Conservation (phyloP, 805 yeast species). For the Kodamaea hsintzibuensis region DNA sequence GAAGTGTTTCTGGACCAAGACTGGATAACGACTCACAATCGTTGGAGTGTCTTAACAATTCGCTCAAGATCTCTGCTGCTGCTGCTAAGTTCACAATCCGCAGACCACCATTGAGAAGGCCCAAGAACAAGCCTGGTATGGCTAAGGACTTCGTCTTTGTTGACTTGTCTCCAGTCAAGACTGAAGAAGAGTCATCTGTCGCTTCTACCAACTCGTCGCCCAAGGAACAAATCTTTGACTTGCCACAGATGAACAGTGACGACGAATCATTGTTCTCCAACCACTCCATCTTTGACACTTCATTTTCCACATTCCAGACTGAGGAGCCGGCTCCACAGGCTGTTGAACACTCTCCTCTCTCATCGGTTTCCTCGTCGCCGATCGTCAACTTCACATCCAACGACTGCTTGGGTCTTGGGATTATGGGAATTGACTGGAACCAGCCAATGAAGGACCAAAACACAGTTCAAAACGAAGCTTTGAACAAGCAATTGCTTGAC, state of each 20-base stretch:
- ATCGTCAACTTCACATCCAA: neutral
- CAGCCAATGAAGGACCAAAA: slow-evolving; percentile 12
- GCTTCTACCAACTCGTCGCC: slow-evolving; percentile 5
- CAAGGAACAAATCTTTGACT: slow-evolving; percentile 6
- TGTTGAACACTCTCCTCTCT: neutral
- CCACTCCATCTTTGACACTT: slow-evolving; percentile 8
- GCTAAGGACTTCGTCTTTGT: slow-evolving; percentile 48
- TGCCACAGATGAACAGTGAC: slow-evolving; percentile 3
- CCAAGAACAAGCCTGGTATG: slow-evolving; percentile 45
- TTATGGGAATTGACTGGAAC: slow-evolving; percentile 8
- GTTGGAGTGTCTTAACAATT: slow-evolving; percentile 42
- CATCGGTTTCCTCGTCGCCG: slow-evolving; percentile 2
- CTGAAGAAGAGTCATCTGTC: slow-evolving; percentile 13
- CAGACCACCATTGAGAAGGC: slow-evolving; percentile 44
- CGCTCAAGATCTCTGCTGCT: slow-evolving; percentile 39
- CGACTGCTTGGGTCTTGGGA: slow-evolving; percentile 9
- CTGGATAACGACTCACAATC: slow-evolving; percentile 15
- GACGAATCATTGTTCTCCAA: slow-evolving; percentile 8
- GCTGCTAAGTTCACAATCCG: slow-evolving; percentile 34
- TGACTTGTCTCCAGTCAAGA: slow-evolving; percentile 35
- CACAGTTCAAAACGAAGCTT: slow-evolving; percentile 10
- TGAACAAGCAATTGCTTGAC: slow-evolving; percentile 15
- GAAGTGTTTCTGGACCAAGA: slow-evolving; percentile 17
- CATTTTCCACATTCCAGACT: slow-evolving; percentile 5
- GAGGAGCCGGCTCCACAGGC: slow-evolving; percentile 6